Evolutionary conservation across 441 rosid species (phyloP).

Genomic region (Pelargonium fulgidum): DNA sequence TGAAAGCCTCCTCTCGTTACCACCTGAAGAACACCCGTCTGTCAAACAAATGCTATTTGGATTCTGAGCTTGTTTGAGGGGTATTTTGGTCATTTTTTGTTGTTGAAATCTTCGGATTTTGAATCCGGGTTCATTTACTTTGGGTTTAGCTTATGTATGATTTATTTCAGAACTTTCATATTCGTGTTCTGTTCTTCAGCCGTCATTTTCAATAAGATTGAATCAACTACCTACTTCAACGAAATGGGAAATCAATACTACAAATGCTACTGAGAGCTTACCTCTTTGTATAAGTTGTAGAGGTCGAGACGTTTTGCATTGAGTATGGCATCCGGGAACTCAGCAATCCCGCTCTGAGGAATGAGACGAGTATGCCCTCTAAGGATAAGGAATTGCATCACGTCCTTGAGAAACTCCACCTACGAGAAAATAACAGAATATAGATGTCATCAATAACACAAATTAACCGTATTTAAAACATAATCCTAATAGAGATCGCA

Average conservation of each 20-base stretch:
- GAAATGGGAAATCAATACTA: no score
- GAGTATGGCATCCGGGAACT: slow-evolving; percentile 5
- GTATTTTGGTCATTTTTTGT: no score
- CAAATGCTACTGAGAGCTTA: neutral
- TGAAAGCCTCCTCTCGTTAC: slow-evolving; percentile 27
- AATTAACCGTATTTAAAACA: neutral
- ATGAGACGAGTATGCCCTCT: slow-evolving; percentile 7
- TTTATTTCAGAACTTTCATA: no score
- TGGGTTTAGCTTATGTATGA: no score
- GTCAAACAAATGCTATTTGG: neutral
- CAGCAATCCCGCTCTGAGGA: slow-evolving; percentile 7
- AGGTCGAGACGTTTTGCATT: slow-evolving; percentile 6
- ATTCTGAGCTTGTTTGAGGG: no score
- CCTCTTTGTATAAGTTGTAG: slow-evolving; percentile 3
- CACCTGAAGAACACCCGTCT: slow-evolving; percentile 14
- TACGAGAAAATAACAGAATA: neutral
- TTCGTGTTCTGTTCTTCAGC: no score
- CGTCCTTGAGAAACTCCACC: slow-evolving; percentile 5
- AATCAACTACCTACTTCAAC: no score
- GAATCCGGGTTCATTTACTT: no score
- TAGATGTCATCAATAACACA: neutral
- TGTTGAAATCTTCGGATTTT: no score
- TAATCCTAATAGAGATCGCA: neutral
- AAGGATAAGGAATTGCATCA: slow-evolving; percentile 6
- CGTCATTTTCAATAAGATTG: no score